phyloP scores from a whole-genome alignment of 345 rosid genomes.

The Raphanus raphanistrum region DNA sequence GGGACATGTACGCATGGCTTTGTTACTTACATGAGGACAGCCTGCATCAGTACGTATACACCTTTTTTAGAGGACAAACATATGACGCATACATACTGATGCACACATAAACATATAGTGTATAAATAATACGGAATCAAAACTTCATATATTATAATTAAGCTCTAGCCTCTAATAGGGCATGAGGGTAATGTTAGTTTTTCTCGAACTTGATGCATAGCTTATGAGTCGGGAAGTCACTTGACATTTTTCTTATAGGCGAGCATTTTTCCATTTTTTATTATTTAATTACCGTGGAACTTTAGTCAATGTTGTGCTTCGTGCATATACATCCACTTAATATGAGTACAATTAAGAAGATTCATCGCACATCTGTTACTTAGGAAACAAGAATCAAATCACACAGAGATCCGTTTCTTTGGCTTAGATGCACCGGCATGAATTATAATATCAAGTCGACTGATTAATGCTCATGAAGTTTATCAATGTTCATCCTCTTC shows the following conservation, averaged over 20 bases:
- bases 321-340: slow-evolving; percentile 12
- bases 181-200: neutral
- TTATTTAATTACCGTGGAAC: neutral
- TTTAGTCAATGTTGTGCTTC: slow-evolving; percentile 4
- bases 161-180: neutral
- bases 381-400: slow-evolving; percentile 31
- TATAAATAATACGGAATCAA: neutral
- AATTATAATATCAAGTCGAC: slow-evolving; percentile 24
- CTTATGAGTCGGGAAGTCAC: slow-evolving; percentile 18
- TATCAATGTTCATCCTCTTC: slow-evolving; percentile 41
- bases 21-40: slow-evolving; percentile 30
- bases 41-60: neutral
- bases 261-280: neutral
- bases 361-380: slow-evolving; percentile 33
- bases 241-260: neutral
- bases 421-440: slow-evolving; percentile 36
- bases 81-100: neutral
- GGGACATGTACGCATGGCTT: slow-evolving; percentile 48
- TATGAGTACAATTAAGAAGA: slow-evolving; percentile 24
- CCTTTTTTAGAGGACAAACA: neutral
- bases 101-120: neutral
- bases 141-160: slow-evolving; percentile 1
- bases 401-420: slow-evolving; percentile 32
- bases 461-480: slow-evolving; percentile 16
- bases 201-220: slow-evolving; percentile 31